Conservation (phyloP, 2,329 filamentous ascomycete species). For the Talaromyces sp. region DNA sequence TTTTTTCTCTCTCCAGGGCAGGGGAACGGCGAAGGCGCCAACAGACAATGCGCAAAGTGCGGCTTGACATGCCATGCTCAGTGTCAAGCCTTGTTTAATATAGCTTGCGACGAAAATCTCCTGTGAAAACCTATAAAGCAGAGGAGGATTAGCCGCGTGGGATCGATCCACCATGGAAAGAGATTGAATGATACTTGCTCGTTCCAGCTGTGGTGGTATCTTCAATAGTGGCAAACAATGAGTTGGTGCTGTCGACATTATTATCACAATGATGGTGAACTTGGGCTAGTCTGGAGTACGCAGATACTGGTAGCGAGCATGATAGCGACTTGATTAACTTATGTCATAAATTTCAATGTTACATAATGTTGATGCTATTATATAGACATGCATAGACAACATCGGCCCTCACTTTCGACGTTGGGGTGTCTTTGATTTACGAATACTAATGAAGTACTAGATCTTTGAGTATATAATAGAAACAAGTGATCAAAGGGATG, state of each 20-base stretch:
- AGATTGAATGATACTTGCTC: no score
- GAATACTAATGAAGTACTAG: no score
- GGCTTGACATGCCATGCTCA: constrained; percentile 8
- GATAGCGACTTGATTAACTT: not conserved
- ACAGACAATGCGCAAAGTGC: constrained; percentile 2
- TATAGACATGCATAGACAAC: not conserved
- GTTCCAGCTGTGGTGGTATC: no score
- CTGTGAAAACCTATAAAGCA: not conserved
- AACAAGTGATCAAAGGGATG: no score
- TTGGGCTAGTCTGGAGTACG: not conserved
- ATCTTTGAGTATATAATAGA: no score
- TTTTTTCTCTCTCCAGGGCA: constrained; percentile 3
- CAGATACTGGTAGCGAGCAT: not conserved
- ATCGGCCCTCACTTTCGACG: not conserved
- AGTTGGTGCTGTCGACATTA: no score
- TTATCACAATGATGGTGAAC: no score
- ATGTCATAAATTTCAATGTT: not conserved
- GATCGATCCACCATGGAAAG: no score
- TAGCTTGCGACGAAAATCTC: not conserved
- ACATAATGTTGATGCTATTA: not conserved
- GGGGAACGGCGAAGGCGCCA: constrained; percentile 1
- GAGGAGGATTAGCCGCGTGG: not conserved
- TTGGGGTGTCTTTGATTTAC: not conserved
- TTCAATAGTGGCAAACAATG: no score
- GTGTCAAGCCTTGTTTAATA: not conserved